phyloP scores from a whole-genome alignment of 495 filamentous ascomycete species.

The Mytilinidion resinicola region DNA sequence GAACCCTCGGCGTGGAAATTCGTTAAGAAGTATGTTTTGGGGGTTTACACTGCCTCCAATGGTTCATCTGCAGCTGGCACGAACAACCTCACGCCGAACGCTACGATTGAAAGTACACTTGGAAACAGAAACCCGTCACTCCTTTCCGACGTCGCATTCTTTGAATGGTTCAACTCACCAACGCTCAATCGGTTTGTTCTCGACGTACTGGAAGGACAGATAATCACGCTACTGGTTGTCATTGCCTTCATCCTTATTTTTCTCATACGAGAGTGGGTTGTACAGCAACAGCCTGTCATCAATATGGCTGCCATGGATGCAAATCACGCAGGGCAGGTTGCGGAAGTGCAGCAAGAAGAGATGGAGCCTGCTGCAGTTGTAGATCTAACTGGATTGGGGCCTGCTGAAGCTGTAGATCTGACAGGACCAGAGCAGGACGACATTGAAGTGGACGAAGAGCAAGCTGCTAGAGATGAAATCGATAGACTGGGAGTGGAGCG shows the following conservation, averaged over 20 bases:
- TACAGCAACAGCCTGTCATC: constrained; percentile 85
- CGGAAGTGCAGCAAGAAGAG: constrained; percentile 1
- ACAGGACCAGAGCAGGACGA: constrained; percentile 48
- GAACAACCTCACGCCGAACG: constrained; percentile 4
- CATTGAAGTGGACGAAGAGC: constrained; percentile 37
- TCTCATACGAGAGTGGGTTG: constrained; percentile 93
- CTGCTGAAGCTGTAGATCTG: constrained; percentile 21
- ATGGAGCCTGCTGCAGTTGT: constrained; percentile 8
- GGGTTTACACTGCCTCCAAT: background rate
- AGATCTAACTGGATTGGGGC: constrained; percentile 36
- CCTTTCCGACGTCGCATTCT: constrained; percentile 64
- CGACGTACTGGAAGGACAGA: constrained; percentile 80
- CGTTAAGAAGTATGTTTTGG: constrained; percentile 36
- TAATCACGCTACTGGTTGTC: constrained; percentile 87
- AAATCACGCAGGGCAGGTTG: background rate
- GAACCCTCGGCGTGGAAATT: constrained; percentile 48
- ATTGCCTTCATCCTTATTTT: constrained; percentile 91
- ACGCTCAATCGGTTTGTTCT: constrained; percentile 75
- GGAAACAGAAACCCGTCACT: constrained; percentile 39
- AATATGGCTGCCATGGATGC: constrained; percentile 43
- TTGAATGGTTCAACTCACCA: constrained; percentile 62
- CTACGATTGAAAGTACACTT: background rate
- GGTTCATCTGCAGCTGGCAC: background rate
- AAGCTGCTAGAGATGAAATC: constrained; percentile 6
- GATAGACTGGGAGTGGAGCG: no score